Evolutionary conservation across 1,139 yeast genomes (phyloP).

Genomic region (Geotrichum reessii): DNA sequence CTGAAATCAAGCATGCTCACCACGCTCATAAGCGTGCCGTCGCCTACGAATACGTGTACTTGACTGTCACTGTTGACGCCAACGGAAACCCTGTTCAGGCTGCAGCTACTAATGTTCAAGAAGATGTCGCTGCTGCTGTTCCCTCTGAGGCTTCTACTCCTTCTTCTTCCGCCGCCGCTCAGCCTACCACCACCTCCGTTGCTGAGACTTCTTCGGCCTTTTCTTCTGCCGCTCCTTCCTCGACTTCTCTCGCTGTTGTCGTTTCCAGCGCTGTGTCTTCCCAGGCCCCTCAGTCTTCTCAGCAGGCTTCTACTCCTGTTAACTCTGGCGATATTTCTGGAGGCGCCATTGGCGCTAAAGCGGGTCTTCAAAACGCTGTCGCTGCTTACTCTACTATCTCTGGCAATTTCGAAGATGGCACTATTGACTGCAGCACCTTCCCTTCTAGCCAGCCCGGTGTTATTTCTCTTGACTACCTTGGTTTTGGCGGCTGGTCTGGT

Average conservation of each 20-base stretch:
- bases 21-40: constrained; percentile 57
- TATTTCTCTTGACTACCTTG: constrained; percentile 70
- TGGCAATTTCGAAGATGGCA: constrained; percentile 70
- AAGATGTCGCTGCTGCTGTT: constrained; percentile 17
- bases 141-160: not conserved
- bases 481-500: constrained; percentile 90
- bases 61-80: constrained; percentile 67
- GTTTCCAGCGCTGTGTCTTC: constrained; percentile 24
- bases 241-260: constrained; percentile 19
- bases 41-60: constrained; percentile 76
- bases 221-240: constrained; percentile 14
- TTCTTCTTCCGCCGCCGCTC: constrained; percentile 13
- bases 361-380: constrained; percentile 38
- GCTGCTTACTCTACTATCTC: constrained; percentile 49
- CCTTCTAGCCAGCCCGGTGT: constrained; percentile 87
- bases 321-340: constrained; percentile 29
- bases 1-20: constrained; percentile 43
- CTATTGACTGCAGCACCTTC: constrained; percentile 64
- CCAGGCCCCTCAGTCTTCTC: constrained; percentile 31
- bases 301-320: constrained; percentile 30
- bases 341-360: constrained; percentile 29
- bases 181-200: constrained; percentile 3
- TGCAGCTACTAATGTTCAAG: constrained; percentile 23
- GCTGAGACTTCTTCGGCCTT: constrained; percentile 13
- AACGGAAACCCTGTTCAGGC: constrained; percentile 47